These are phyloP conservation scores for Excoecaria cochinchinensis DNA, from an alignment of 345 rosid species.

Conservation along the genomic window DNA sequence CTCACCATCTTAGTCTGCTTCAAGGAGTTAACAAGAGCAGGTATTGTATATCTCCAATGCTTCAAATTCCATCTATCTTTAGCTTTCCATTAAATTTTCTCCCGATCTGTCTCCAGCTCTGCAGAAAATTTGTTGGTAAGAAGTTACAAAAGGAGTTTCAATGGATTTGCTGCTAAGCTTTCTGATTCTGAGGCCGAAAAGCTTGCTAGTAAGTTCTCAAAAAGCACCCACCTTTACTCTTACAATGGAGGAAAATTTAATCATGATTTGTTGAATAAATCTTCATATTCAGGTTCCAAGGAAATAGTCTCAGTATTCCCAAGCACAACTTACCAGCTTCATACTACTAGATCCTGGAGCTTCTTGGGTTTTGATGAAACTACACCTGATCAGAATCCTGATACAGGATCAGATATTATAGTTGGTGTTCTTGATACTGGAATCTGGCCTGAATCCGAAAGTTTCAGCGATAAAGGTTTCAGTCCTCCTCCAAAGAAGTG, in stretches of 20 bases:
- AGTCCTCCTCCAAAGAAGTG: conserved; percentile 48
- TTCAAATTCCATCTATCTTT: neutral
- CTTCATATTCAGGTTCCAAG: conserved; percentile 1
- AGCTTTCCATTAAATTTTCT: neutral
- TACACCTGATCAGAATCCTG: neutral
- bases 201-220: conserved; percentile 38
- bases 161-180: conserved; percentile 53
- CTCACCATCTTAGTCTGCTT: conserved; percentile 10
- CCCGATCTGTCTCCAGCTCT: conserved; percentile 16
- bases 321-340: conserved; percentile 29
- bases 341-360: conserved; percentile 59
- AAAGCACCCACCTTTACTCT: neutral
- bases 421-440: conserved; percentile 43
- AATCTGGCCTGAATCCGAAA: conserved; percentile 43
- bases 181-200: conserved; percentile 37
- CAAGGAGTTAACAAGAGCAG: neutral
- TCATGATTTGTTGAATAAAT: neutral
- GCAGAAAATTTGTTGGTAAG: conserved; percentile 33
- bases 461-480: conserved; percentile 43
- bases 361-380: conserved; percentile 41
- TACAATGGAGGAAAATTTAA: neutral
- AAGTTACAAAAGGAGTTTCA: conserved; percentile 56
- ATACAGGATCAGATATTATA: conserved; percentile 28
- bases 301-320: conserved; percentile 53
- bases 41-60: neutral